Base-by-base conservation (phyloP, 164 flowering plant species). In the Chloranthus sessilifolius region DNA sequence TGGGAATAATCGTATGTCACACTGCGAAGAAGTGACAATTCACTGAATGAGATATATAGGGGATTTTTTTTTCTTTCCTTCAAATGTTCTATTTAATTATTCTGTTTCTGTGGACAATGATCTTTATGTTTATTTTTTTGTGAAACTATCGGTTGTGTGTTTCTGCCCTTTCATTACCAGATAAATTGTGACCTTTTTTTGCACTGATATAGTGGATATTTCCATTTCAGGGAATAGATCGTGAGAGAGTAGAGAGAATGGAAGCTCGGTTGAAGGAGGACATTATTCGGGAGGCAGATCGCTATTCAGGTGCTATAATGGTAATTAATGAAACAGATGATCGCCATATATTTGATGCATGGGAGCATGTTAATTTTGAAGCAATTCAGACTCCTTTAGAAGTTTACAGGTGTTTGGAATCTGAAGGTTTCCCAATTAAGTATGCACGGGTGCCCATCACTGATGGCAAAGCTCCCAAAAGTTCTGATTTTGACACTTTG, bases 371-470 rank as follows among this genome's bases (percentile, higher is more conserved):
- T 36, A 72, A 40, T 63, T 47, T 71, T 56, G 73, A 71, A 50
- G 71, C 74, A 47, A 58, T 91, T 63, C 83, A 85, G 73, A 91
- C 98, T 9, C 95, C 98, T 20, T 70, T 80, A 43, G 98, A 91
- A 64, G 98, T 91, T 37, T 87, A 78, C 62, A 80, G 61, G 55
- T 65, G 78, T 70, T 72, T 91, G 45, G 78, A 79, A 69, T 67
- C 61, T 66, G 85, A 83, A 43, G 95, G 98, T 56, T 79, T 82
- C 57, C 89, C 95, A 30, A 70, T 91, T 43, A 85, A 74, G 63
- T 91, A 91, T 85, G 98, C 98, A 39, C 87, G 98, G 52, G 89
- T 91, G 31, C 98, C 98, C 6, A 87, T 91, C 53, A 91, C 98
- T 48, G 98, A 91, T 70, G 98, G 98, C 24, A 91, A 91, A 74